Evolutionary conservation across 345 rosid species (phyloP), one percentile per base, ranked within the genome.

Genomic region (Euphorbia lathyris): DNA sequence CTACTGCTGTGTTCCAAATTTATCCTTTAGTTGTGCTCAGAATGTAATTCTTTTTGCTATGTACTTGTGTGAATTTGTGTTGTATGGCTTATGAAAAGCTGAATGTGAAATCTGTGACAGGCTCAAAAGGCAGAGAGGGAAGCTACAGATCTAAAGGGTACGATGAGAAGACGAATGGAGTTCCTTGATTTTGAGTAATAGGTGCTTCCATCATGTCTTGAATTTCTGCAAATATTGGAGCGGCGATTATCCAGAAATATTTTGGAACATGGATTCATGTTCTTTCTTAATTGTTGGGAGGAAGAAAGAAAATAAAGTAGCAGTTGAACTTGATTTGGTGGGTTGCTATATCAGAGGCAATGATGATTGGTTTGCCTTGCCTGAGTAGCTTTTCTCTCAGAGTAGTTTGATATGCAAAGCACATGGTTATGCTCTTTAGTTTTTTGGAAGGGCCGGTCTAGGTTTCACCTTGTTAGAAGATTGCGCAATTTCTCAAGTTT

Each of bases 121-220:
- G 91, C 89, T 59, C 89, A 85, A 70, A 83, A 81, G 78, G 91
- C 85, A 7, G 94, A 85, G 69, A 88, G 80, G 63, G 91, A 86
- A 40, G 91, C 83, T 17, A 76, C 79, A 58, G 76, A 83, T 55
- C 63, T 86, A 11, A 88, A 86, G 79, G 88, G 89, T 45, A 69
- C 86, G 0, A 88, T 85, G 89, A 82, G 86, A 36, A 85, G 82
- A 76, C 75, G 88, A 81, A 85, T 85, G 87, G 88, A 86, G 82
- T 89, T 86, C 70, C 87, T 84, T 72, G 88, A 83, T 78, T 84
- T 86, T 69, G 91, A 86, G 71, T 83, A 72, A 73, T 7, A 45
- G 50, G 47, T 64, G 50, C 47, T 40, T 9, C 29, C 64, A 61
- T 45, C 50, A 65, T 58, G 9, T 48, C 38, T 9, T 7, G 40